These are phyloP conservation scores for Trichoderma pleuroti DNA, from an alignment of 2,329 filamentous ascomycete genomes.

Conservation along the genomic window DNA sequence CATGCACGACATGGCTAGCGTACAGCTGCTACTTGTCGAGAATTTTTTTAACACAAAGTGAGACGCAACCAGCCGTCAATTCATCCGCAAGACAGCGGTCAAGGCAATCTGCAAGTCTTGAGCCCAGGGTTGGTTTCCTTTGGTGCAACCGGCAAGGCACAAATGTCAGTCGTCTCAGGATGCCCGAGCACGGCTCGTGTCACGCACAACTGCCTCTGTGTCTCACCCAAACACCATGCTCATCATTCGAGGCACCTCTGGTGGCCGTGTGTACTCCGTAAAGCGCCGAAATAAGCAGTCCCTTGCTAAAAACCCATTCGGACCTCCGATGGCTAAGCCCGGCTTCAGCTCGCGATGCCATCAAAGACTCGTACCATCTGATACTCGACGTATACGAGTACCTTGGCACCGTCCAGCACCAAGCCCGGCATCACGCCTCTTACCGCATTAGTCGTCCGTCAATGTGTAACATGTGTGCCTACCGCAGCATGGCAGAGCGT, in stretches of 20 bases:
- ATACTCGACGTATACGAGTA: not conserved
- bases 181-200: not conserved
- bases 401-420: not conserved
- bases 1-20: not conserved
- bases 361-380: not conserved
- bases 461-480: constrained; percentile 2
- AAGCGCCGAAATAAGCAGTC: not conserved
- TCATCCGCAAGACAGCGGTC: not conserved
- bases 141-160: not conserved
- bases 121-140: not conserved
- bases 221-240: constrained; percentile 2
- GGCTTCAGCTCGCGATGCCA: not conserved
- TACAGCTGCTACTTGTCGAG: not conserved
- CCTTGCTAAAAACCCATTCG: not conserved
- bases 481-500: constrained; percentile 8
- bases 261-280: not conserved
- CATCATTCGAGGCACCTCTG: not conserved
- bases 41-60: not conserved
- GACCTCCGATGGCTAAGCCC: not conserved
- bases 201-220: not conserved
- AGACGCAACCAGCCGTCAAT: not conserved
- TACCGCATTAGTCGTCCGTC: not conserved
- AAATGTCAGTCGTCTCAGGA: not conserved
- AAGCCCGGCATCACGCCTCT: not conserved
- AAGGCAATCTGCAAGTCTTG: not conserved